Conservation (phyloP, 148 eudicot species). For the Suaeda aralocaspica region DNA sequence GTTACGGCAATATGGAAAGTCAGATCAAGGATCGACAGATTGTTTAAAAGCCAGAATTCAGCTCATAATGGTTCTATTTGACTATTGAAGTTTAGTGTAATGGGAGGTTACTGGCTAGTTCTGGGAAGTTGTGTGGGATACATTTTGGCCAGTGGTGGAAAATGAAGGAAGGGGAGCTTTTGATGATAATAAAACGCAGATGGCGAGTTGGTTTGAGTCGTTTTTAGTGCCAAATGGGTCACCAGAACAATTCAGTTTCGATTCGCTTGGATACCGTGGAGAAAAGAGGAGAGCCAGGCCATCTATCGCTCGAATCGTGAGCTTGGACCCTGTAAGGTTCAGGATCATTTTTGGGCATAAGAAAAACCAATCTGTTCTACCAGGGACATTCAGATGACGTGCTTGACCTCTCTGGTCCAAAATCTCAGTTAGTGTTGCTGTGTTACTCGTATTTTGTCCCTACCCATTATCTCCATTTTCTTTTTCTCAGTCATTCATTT, state of each 20-base stretch:
- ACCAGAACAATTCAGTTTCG: slow-evolving; percentile 60
- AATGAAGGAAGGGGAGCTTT: slow-evolving; percentile 70
- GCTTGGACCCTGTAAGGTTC: slow-evolving; percentile 66
- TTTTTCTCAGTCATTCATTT: neutral
- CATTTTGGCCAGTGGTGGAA: slow-evolving; percentile 83
- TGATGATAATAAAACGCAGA: slow-evolving; percentile 68
- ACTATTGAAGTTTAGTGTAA: slow-evolving; percentile 81
- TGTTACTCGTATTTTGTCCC: neutral
- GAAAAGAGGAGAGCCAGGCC: slow-evolving; percentile 75
- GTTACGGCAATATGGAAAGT: slow-evolving; percentile 85
- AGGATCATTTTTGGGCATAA: slow-evolving; percentile 70
- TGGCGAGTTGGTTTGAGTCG: slow-evolving; percentile 66
- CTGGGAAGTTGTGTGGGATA: slow-evolving; percentile 90
- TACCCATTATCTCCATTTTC: neutral
- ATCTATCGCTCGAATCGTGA: slow-evolving; percentile 75
- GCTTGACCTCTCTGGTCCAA: slow-evolving; percentile 98
- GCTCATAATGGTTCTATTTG: slow-evolving; percentile 93
- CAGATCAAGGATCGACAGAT: slow-evolving; percentile 63
- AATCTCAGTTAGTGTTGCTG: slow-evolving; percentile 62
- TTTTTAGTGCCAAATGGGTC: slow-evolving; percentile 60
- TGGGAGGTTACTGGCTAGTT: slow-evolving; percentile 90
- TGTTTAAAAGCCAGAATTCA: slow-evolving; percentile 80
- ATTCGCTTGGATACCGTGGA: slow-evolving; percentile 48
- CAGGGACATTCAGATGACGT: slow-evolving; percentile 85
- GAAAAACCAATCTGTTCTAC: slow-evolving; percentile 94